phyloP scores from a whole-genome alignment of 192 early-diverging fungal species.

The Linnemannia hyalina region DNA sequence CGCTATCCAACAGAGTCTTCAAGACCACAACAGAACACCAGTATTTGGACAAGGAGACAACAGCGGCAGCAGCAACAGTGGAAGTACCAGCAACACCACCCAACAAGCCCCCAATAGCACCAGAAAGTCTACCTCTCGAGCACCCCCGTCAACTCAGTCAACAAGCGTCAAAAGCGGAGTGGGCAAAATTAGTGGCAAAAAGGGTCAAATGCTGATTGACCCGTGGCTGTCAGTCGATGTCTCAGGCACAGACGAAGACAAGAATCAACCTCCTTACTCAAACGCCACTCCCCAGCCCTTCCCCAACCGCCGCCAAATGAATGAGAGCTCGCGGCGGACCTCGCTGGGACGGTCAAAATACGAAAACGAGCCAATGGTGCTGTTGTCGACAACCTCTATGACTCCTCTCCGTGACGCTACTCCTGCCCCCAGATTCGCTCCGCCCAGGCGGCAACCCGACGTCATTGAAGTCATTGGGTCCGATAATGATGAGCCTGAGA shows the following conservation, averaged over 20 bases:
- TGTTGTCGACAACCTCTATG: constrained; percentile 23
- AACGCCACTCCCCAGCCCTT: not conserved
- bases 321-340: not conserved
- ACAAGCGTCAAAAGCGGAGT: not conserved
- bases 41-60: not conserved
- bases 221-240: constrained; percentile 36
- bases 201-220: constrained; percentile 33
- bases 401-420: constrained; percentile 13
- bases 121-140: not conserved
- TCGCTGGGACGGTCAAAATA: constrained; percentile 9
- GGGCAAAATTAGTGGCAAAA: constrained; percentile 43
- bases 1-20: constrained; percentile 3
- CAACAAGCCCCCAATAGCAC: not conserved
- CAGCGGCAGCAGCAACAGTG: not conserved
- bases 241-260: not conserved
- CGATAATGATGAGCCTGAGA: constrained; percentile 18
- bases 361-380: constrained; percentile 23
- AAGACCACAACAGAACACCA: not conserved
- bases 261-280: not conserved
- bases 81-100: not conserved
- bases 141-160: not conserved
- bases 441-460: constrained; percentile 2
- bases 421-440: constrained; percentile 9
- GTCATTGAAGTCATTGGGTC: constrained; percentile 29
- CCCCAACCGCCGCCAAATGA: not conserved